These are phyloP conservation scores for Elaeagnus macrophylla DNA, from an alignment of 306 rosid genomes.

Conservation along the genomic window DNA sequence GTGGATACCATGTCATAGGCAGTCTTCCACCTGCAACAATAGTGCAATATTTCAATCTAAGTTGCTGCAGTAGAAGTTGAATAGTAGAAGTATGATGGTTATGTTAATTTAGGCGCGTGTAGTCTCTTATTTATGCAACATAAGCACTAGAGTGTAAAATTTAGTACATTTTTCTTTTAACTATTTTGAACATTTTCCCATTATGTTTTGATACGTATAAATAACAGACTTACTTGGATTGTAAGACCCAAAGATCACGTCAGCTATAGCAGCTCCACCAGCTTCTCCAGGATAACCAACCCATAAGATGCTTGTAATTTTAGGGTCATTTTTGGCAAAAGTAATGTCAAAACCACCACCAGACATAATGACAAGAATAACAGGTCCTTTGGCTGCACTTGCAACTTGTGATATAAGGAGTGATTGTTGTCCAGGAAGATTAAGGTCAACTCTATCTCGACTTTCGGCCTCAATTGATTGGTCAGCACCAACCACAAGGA, in stretches of 20 bases:
- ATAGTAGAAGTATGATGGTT: not conserved
- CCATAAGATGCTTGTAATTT: constrained; percentile 86
- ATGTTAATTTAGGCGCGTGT: constrained; percentile 3
- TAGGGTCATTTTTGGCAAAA: constrained; percentile 60
- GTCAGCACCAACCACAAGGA: constrained; percentile 67
- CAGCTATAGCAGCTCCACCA: constrained; percentile 96
- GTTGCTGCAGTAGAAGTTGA: too few species aligned
- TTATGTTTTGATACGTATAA: not conserved
- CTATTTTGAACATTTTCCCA: too few species aligned
- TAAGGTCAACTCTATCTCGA: constrained; percentile 64
- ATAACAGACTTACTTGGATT: constrained; percentile 64
- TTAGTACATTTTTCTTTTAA: too few species aligned
- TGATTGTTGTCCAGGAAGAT: constrained; percentile 85
- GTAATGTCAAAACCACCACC: constrained; percentile 92
- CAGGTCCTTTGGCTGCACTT: constrained; percentile 76
- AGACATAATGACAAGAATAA: constrained; percentile 83
- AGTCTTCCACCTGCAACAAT: constrained; percentile 32
- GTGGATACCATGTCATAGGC: constrained; percentile 82
- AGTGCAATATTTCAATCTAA: not conserved
- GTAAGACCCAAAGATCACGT: constrained; percentile 65
- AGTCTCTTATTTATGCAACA: too few species aligned
- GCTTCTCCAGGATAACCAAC: constrained; percentile 99
- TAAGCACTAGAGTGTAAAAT: too few species aligned
- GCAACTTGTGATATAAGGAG: constrained; percentile 66
- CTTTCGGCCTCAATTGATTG: constrained; percentile 80